Evolutionary conservation across 306 rosid genomes (phyloP), one percentile per base, ranked within the genome.

Genomic region (Castanea mollissima): DNA sequence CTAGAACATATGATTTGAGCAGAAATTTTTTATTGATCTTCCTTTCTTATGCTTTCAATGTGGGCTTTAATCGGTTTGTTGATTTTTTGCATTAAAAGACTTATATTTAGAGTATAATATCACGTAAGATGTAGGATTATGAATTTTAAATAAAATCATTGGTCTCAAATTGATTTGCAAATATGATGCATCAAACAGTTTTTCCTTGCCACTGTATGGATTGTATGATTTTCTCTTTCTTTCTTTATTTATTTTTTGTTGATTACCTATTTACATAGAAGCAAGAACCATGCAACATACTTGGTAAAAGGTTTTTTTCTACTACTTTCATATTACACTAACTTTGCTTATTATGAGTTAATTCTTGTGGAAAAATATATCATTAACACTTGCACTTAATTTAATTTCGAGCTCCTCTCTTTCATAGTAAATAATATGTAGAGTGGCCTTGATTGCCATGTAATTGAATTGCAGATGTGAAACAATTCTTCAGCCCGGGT

Each of bases 401-500:
- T 73, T 65, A 13, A 46, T 80, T 5, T 27, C 0, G 12, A 41
- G 46, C 62, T 41, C 74, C 10, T 46, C 55, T 27, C 14, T 35
- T 78, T 56, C 55, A 21, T 55, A 55, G 34, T 35, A 60, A 44
- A 77, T 67, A 69, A 67, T 23, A 16, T 72, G 44, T 49, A 77
- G 71, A 27, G 7, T 55, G 62, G 62, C 56, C 46, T 1, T 38
- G 60, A 60, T 81, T 56, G 76, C 29, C 44, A 69, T 78, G 73
- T 70, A 65, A 64, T 44, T 63, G 54, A 59, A 79, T 69, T 83
- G 31, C 88, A 94, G 97, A 76, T 92, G 98, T 49, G 97, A 92
- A 87, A 90, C 88, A 20, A 54, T 88, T 75, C 92, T 92, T 44
- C 91, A 89, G 81, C 95, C 97, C 14, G 96, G 92, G 23, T 77